Conservation (phyloP, 345 rosid genomes). For the Populus alba region DNA sequence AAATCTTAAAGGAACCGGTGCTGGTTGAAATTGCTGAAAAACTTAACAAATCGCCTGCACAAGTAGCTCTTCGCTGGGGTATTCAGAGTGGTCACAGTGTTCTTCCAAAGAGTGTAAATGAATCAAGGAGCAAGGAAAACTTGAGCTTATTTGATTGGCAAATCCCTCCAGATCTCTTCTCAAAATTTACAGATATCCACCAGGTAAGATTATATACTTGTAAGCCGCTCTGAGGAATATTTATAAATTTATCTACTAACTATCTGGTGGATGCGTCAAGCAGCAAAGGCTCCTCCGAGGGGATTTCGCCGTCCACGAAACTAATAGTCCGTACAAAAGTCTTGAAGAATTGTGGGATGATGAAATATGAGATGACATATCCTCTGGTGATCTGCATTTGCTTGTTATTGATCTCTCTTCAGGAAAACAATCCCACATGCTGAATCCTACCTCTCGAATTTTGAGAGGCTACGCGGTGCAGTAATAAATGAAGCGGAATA, state of each 20-base stretch:
- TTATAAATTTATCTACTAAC: not conserved
- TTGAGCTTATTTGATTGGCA: conserved; percentile 48
- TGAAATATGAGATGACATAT: conserved; percentile 37
- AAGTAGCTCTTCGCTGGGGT: conserved; percentile 59
- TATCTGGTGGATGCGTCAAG: not conserved
- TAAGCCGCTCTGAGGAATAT: no score
- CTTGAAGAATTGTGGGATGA: conserved; percentile 57
- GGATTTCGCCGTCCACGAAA: conserved; percentile 44
- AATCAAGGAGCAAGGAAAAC: conserved; percentile 47
- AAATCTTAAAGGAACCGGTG: conserved; percentile 45
- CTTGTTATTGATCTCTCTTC: not conserved
- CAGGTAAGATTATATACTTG: conserved; percentile 29
- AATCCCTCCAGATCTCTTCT: conserved; percentile 45
- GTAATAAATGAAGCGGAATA: no score
- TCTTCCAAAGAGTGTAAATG: conserved; percentile 57
- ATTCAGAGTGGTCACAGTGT: conserved; percentile 53
- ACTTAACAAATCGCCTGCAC: conserved; percentile 53
- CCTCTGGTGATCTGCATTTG: not conserved
- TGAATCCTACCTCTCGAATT: not conserved
- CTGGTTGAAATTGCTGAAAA: conserved; percentile 43
- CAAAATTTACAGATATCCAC: conserved; percentile 39
- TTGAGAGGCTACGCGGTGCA: no score
- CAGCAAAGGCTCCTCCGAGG: conserved; percentile 64
- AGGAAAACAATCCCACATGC: not conserved
- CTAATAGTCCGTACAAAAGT: conserved; percentile 49